phyloP scores from a whole-genome alignment of 2,329 filamentous ascomycete genomes.

The Aspergillus neoniger region DNA sequence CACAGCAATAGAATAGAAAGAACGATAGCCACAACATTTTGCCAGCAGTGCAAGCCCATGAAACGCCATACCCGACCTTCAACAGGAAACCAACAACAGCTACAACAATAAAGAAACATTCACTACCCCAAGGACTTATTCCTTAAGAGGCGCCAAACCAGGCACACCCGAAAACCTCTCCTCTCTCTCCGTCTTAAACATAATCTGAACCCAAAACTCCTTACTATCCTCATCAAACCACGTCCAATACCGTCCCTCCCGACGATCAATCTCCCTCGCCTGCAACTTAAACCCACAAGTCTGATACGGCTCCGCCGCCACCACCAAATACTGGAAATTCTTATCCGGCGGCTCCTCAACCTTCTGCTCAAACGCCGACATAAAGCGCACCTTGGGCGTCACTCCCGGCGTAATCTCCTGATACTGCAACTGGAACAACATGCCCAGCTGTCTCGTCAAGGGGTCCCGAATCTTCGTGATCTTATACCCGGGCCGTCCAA shows the following conservation, averaged over 20 bases:
- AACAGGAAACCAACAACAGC: background rate
- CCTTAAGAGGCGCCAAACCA: constrained; percentile 57
- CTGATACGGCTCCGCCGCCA: constrained; percentile 97
- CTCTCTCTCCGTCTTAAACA: constrained; percentile 98
- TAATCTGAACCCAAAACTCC: constrained; percentile 96
- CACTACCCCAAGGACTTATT: constrained; percentile 15
- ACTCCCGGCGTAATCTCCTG: constrained; percentile 80
- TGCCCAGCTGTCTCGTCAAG: constrained; percentile 79
- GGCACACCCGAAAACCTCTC: constrained; percentile 76
- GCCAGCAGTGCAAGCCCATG: background rate
- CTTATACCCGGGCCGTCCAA: constrained; percentile 93
- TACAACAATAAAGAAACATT: background rate
- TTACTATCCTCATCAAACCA: constrained; percentile 96
- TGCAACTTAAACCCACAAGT: constrained; percentile 96
- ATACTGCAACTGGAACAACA: constrained; percentile 96
- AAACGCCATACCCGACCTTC: constrained; percentile 5
- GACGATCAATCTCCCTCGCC: constrained; percentile 85
- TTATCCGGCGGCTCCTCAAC: constrained; percentile 90
- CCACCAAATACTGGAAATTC: constrained; percentile 89
- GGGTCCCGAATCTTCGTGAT: constrained; percentile 95
- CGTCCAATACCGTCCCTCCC: constrained; percentile 84
- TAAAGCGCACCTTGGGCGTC: constrained; percentile 84
- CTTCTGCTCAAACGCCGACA: constrained; percentile 96
- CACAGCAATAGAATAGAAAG: background rate
- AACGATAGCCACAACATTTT: constrained; percentile 6